Percentiles rank a stretch among this genome's conserved stretches.
Conservation (phyloP, 2,329 filamentous ascomycete genomes). For the Colletotrichum aenigma region DNA sequence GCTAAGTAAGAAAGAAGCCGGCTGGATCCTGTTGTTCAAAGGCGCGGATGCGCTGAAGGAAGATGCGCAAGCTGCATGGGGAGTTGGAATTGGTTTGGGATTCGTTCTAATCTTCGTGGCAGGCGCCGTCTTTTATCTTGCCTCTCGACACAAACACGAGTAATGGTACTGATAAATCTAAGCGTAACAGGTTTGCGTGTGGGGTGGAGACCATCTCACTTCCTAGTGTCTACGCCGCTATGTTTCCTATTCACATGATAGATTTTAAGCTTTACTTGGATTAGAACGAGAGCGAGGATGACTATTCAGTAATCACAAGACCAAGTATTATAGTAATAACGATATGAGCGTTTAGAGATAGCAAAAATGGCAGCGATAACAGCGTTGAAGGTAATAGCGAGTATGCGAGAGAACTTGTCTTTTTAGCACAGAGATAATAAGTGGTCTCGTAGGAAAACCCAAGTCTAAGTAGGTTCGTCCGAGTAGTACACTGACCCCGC, state of each 20-base stretch:
- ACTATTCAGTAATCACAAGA: too few relatives aligned
- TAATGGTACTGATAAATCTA: accelerated
- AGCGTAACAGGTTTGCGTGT: not conserved
- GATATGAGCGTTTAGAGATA: too few relatives aligned
- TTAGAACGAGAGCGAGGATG: accelerated
- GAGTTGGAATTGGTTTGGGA: not conserved
- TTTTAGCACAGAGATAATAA: not conserved
- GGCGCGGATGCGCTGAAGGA: not conserved
- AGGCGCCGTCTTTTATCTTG: not conserved
- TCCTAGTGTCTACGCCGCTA: not conserved
- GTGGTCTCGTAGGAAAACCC: too few relatives aligned
- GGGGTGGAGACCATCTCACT: accelerated
- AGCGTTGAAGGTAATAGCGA: too few relatives aligned
- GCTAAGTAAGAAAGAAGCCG: not conserved
- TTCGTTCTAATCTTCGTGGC: not conserved
- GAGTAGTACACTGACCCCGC: accelerated
- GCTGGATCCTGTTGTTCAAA: not conserved
- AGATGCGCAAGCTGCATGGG: not conserved
- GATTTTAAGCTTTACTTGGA: accelerated
- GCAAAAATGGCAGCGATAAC: too few relatives aligned
- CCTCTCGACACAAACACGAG: not conserved
- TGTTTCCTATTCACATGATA: not conserved
- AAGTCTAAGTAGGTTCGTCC: too few relatives aligned
- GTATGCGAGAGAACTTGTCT: not conserved
- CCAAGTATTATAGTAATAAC: accelerated